Base-by-base conservation (phyloP, 1,284 basidiomycete genomes). In the Ganoderma resinaceum region DNA sequence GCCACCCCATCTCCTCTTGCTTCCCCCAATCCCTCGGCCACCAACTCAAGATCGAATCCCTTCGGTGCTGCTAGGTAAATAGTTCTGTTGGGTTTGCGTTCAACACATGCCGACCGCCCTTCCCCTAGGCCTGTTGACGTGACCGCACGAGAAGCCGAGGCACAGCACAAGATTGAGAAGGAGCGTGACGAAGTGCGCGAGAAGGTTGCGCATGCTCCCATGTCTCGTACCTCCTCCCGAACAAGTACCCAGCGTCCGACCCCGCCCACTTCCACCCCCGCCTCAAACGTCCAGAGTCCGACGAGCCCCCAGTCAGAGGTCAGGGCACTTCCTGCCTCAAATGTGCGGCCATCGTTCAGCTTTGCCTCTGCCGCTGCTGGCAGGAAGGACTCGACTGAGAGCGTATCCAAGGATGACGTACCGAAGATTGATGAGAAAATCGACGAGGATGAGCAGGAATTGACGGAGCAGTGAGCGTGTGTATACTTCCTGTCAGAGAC, bases 41-140 rank as follows among this genome's bases (percentile, higher is more conserved):
- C 81, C 68, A 80, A 85, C 0, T 75, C 81, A 60, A 80, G 86
- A 61, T 77, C 89, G 62, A 95, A 88, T 77, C 96, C 97, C 1
- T 99, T 99, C 78, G 97, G 97, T 66, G 86, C 87, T 63, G 97
- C 97, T 52, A 91, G 82, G 92, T 94, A 75, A 70, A 87, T 26
- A 23, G 16, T 78, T 11, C 23, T 2, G 4, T 5, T 63, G 23
- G 5, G 23, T 16, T 42, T 33, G 29, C 18, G 20, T 35, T 37
- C 8, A 37, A 8, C 37, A 62, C n/a, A 43, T 62, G 20, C 42
- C 42, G 43, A 60, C 29, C 14, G 29, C 6, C 37, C 61, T 26
- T 66, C 33, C 46, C 6, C 68, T n/a, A 95, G 94, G 76, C 96
- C 97, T 16, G 92, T 98, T 40, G 95, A 98, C 79, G 90, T 93